Evolutionary conservation across 495 filamentous ascomycete genomes (phyloP).

Genomic region (Cairneyella variabilis): DNA sequence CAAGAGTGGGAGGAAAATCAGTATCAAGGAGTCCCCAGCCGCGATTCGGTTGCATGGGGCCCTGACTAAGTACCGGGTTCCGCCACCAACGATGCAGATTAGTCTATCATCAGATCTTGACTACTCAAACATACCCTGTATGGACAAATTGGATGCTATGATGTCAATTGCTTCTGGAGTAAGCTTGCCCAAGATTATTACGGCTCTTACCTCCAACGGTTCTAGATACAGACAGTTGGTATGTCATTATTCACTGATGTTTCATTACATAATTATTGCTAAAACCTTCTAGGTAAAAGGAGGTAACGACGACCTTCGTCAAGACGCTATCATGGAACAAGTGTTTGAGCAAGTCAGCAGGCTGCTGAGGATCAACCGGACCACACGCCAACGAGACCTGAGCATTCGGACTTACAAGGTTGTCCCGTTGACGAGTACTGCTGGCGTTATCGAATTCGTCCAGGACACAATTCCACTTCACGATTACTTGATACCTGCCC

Average conservation of each 20-base stretch:
- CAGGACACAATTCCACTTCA: conserved; percentile 85
- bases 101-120: conserved; percentile 66
- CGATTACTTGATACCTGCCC: conserved; percentile 86
- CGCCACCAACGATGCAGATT: conserved; percentile 87
- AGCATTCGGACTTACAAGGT: conserved; percentile 95
- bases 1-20: conserved; percentile 62
- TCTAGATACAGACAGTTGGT: conserved; percentile 78
- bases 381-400: conserved; percentile 83
- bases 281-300: conserved; percentile 65
- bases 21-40: conserved; percentile 53
- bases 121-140: conserved; percentile 70
- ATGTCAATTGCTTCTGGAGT: conserved; percentile 87
- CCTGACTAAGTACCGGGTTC: conserved; percentile 58
- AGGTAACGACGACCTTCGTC: conserved; percentile 92
- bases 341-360: conserved; percentile 95
- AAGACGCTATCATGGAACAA: conserved; percentile 99
- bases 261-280: conserved; percentile 12
- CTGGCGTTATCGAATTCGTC: conserved; percentile 98
- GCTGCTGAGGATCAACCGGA: conserved; percentile 76
- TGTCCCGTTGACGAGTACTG: conserved; percentile 72
- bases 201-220: conserved; percentile 72
- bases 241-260: conserved; percentile 25
- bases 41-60: conserved; percentile 54
- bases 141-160: conserved; percentile 60
- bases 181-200: conserved; percentile 88